phyloP scores from a whole-genome alignment of 345 rosid genomes.

The Arabis hirsuta region DNA sequence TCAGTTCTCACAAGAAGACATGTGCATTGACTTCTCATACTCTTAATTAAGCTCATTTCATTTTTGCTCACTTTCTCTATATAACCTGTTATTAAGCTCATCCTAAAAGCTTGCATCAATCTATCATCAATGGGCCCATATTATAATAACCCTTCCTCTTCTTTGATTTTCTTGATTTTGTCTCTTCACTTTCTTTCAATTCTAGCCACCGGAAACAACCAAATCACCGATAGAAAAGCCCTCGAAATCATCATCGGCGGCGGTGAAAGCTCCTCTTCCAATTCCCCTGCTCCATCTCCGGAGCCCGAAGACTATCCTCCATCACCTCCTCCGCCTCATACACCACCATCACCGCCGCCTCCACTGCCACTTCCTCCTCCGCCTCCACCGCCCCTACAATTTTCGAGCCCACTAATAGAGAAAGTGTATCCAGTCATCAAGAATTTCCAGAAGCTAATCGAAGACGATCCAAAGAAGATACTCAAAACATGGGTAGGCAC shows the following conservation, averaged over 20 bases:
- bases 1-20: slow-evolving; percentile 11
- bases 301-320: slow-evolving; percentile 30
- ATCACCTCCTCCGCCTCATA: background rate
- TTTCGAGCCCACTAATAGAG: slow-evolving; percentile 41
- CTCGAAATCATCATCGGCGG: slow-evolving; percentile 39
- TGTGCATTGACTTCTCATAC: slow-evolving; percentile 35
- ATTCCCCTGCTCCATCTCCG: slow-evolving; percentile 23
- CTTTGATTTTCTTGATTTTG: slow-evolving; percentile 22
- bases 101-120: slow-evolving; percentile 16
- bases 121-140: slow-evolving; percentile 24
- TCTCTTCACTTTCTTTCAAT: slow-evolving; percentile 28
- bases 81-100: slow-evolving; percentile 3
- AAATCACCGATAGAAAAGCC: slow-evolving; percentile 31
- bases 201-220: slow-evolving; percentile 23
- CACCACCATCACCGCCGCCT: slow-evolving; percentile 8
- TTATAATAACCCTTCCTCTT: slow-evolving; percentile 3
- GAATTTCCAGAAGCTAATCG: slow-evolving; percentile 63
- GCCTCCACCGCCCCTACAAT: slow-evolving; percentile 15
- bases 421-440: slow-evolving; percentile 70
- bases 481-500: slow-evolving; percentile 74
- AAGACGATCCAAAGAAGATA: slow-evolving; percentile 69
- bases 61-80: slow-evolving; percentile 7
- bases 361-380: slow-evolving; percentile 18
- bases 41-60: background rate
- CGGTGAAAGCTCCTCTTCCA: slow-evolving; percentile 6